These are phyloP conservation scores for Zoysia matrella DNA, from an alignment of 202 grass and related monocot genomes.

Conservation along the genomic window DNA sequence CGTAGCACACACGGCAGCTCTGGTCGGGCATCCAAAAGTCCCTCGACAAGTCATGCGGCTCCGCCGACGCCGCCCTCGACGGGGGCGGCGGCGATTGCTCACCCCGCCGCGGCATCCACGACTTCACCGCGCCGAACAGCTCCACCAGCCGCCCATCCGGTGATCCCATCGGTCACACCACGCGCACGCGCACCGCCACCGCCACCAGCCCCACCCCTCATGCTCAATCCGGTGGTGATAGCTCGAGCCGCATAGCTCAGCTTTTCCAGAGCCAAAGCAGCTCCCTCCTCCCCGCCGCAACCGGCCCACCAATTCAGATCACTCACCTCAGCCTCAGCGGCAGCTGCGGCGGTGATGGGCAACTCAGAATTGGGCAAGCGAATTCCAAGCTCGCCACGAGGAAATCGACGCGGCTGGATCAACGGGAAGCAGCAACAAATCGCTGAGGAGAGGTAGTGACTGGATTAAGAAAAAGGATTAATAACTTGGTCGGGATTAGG, in stretches of 20 bases:
- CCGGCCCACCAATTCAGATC: conserved; percentile 46
- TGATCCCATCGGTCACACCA: conserved; percentile 58
- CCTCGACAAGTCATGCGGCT: conserved; percentile 51
- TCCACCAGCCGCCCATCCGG: conserved; percentile 70
- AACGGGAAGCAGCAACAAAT: conserved; percentile 29
- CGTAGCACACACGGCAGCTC: conserved; percentile 95
- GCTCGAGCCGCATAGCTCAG: conserved; percentile 42
- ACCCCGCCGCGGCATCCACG: conserved; percentile 76
- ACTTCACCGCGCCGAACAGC: conserved; percentile 70
- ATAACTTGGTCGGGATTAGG: conserved; percentile 34
- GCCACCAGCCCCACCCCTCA: conserved; percentile 39
- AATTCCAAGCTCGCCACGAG: conserved; percentile 4
- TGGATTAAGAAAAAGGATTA: conserved; percentile 8
- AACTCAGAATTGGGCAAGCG: conserved; percentile 17
- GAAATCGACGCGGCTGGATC: conserved; percentile 34
- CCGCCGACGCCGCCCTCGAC: conserved; percentile 8
- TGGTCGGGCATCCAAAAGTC: conserved; percentile 99
- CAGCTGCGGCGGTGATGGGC: not conserved
- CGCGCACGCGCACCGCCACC: conserved; percentile 29
- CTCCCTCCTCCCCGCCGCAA: conserved; percentile 11
- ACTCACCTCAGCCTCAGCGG: not conserved
- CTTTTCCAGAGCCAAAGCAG: not conserved
- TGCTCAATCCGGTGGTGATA: conserved; percentile 46
- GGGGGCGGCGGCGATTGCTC: conserved; percentile 52
- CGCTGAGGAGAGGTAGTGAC: conserved; percentile 9